Evolutionary conservation across 306 rosid species (phyloP).

Genomic region (Arachis hypogaea): DNA sequence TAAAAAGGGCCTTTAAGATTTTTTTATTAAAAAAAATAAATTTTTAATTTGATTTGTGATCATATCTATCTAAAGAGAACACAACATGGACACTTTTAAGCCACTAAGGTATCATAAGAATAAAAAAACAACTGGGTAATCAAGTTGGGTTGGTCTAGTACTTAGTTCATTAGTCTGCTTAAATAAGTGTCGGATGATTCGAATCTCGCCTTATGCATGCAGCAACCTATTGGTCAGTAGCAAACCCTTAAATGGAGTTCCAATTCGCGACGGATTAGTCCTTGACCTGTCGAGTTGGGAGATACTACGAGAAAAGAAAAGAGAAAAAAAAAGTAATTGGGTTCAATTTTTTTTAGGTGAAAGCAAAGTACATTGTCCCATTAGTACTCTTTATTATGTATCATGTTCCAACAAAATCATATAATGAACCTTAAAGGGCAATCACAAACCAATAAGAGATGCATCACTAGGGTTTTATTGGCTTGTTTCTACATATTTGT

Average conservation of each 20-base stretch:
- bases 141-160: no score
- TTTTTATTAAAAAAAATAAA: neutral
- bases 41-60: conserved; percentile 44
- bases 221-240: no score
- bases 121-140: conserved; percentile 26
- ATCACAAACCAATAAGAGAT: conserved; percentile 37
- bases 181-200: no score
- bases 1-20: conserved; percentile 46
- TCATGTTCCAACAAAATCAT: conserved; percentile 39
- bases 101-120: conserved; percentile 56
- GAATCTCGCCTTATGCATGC: no score
- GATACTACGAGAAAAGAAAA: no score
- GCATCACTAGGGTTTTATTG: conserved; percentile 39
- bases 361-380: conserved; percentile 54
- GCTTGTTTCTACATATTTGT: conserved; percentile 5
- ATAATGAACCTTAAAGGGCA: conserved; percentile 40
- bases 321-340: neutral
- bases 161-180: no score
- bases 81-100: conserved; percentile 51
- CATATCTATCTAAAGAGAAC: conserved; percentile 47
- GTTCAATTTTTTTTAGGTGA: conserved; percentile 49
- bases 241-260: no score
- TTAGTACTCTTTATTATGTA: conserved; percentile 28
- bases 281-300: no score
- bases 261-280: no score